Conservation (phyloP, 495 filamentous ascomycete genomes). For the Aspergillus steynii region DNA sequence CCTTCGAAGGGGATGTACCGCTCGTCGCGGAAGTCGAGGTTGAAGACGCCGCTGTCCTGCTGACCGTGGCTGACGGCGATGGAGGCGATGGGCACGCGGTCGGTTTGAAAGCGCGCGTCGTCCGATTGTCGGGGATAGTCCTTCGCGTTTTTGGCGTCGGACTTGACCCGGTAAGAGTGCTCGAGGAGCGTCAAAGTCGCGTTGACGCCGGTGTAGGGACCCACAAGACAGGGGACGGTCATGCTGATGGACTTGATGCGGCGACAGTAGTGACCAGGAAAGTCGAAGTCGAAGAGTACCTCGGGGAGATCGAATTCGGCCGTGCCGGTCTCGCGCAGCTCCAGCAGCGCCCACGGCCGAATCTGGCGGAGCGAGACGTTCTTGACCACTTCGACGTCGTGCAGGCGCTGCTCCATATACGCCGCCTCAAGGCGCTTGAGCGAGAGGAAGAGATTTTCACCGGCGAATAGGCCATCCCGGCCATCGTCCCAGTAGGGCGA, state of each 20-base stretch:
- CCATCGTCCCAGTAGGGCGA: constrained; percentile 23
- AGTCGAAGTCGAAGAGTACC: constrained; percentile 43
- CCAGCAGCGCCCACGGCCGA: constrained; percentile 26
- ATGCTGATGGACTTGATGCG: constrained; percentile 18
- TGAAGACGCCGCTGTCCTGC: too few relatives aligned
- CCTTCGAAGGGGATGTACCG: too few relatives aligned
- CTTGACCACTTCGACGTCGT: constrained; percentile 40
- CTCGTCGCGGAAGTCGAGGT: too few relatives aligned
- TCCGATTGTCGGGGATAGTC: too few relatives aligned
- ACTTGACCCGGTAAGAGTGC: too few relatives aligned
- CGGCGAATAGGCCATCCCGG: constrained; percentile 31
- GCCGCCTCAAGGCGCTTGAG: constrained; percentile 29
- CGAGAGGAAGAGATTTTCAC: constrained; percentile 21
- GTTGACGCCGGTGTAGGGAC: too few relatives aligned
- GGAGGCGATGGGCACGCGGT: too few relatives aligned
- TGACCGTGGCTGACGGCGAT: too few relatives aligned
- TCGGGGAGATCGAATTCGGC: constrained; percentile 31
- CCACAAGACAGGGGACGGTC: too few relatives aligned
- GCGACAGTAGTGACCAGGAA: constrained; percentile 44
- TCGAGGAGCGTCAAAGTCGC: too few relatives aligned
- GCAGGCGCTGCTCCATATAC: constrained; percentile 17
- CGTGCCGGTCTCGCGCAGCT: constrained; percentile 22
- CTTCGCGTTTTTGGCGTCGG: too few relatives aligned
- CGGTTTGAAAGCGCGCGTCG: too few relatives aligned
- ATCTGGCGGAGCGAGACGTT: constrained; percentile 32